A percentile compares a stretch with the other conserved stretches of the same genome.
Conservation (phyloP, 441 rosid genomes). For the Bocquillonia castaneifolia region DNA sequence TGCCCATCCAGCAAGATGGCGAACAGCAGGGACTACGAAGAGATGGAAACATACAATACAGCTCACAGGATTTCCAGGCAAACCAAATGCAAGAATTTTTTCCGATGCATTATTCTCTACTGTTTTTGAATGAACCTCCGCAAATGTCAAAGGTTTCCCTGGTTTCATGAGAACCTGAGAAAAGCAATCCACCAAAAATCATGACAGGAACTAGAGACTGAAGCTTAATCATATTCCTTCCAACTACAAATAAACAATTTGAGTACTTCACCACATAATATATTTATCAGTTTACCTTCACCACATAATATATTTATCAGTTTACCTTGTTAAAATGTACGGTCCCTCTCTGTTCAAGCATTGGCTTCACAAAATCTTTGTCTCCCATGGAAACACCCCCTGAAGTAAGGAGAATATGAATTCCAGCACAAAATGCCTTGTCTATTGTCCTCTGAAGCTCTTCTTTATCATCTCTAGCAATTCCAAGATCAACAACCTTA, state of each 20-base stretch:
- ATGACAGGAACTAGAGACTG: slow-evolving; percentile 15
- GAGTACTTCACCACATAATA: not conserved
- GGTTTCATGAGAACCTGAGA: slow-evolving; percentile 92
- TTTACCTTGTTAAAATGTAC: slow-evolving; percentile 71
- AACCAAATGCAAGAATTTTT: slow-evolving; percentile 81
- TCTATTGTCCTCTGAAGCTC: slow-evolving; percentile 64
- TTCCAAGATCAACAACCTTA: slow-evolving; percentile 78
- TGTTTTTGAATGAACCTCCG: slow-evolving; percentile 48
- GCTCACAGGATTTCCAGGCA: slow-evolving; percentile 98
- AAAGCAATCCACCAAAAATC: slow-evolving; percentile 17
- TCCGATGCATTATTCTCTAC: slow-evolving; percentile 28
- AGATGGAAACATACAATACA: slow-evolving; percentile 85
- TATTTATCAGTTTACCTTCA: not conserved
- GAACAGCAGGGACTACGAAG: slow-evolving; percentile 78
- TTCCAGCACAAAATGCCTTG: slow-evolving; percentile 54
- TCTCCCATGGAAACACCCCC: slow-evolving; percentile 99
- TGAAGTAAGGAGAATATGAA: slow-evolving; percentile 78
- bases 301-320: not conserved
- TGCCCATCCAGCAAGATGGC: slow-evolving; percentile 77
- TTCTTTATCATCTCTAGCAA: slow-evolving; percentile 66
- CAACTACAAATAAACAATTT: not conserved
- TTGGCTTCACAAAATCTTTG: slow-evolving; percentile 83
- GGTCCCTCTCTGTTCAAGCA: slow-evolving; percentile 69
- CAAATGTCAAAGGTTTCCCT: slow-evolving; percentile 91
- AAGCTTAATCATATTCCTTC: slow-evolving; percentile 18